These are phyloP conservation scores for Chondrostereum purpureum DNA, from an alignment of 1,284 basidiomycete species.

Conservation along the genomic window DNA sequence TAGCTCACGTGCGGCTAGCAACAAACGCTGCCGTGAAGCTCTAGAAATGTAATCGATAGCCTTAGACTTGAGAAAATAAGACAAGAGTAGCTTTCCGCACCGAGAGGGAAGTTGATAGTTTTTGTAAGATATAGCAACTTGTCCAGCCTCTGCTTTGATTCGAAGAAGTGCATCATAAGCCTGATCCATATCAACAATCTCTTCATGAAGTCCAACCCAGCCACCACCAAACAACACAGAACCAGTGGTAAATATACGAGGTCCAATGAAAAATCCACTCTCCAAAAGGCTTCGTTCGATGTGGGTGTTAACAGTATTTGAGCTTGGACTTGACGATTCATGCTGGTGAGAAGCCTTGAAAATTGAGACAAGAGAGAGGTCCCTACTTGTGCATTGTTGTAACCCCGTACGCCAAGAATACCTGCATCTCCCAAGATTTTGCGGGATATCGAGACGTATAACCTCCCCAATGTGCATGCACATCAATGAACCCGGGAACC, in stretches of 20 bases:
- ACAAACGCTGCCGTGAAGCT: conserved; percentile 60
- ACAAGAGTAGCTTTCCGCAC: conserved; percentile 24
- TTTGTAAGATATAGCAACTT: conserved; percentile 66
- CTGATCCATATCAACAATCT: conserved; percentile 55
- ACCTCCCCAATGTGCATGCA: conserved; percentile 68
- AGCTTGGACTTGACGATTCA: conserved; percentile 44
- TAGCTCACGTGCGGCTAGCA: conserved; percentile 53
- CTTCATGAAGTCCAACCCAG: conserved; percentile 40
- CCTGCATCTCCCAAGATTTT: conserved; percentile 66
- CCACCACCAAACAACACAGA: conserved; percentile 61
- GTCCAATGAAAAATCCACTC: conserved; percentile 58
- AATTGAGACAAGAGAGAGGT: conserved; percentile 1
- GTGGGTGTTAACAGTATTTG: conserved; percentile 53
- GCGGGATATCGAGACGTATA: conserved; percentile 46
- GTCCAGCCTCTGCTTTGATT: conserved; percentile 66
- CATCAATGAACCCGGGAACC: conserved; percentile 67
- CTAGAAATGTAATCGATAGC: conserved; percentile 27
- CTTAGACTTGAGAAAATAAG: no score
- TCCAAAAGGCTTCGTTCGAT: conserved; percentile 61
- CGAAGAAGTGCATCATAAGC: conserved; percentile 57
- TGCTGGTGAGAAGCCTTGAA: background rate
- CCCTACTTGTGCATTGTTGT: conserved; percentile 71
- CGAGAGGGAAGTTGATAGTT: conserved; percentile 68
- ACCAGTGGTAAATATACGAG: conserved; percentile 65
- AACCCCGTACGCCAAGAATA: conserved; percentile 71